These are phyloP conservation scores for Cornus kousa DNA, from an alignment of 148 eudicot species.

Conservation along the genomic window DNA sequence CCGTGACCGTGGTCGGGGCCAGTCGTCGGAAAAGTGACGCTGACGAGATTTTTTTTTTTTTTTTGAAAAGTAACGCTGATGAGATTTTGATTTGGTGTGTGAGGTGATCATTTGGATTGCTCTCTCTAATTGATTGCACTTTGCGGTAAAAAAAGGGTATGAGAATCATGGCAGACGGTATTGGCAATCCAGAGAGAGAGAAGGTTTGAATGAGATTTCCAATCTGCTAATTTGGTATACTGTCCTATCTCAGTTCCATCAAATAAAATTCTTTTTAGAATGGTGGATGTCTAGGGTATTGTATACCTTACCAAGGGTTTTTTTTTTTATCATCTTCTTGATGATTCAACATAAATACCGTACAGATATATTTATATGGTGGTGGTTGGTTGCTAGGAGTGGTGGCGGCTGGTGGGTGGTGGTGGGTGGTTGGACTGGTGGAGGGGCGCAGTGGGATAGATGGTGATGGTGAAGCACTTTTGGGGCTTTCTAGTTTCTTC, in stretches of 20 bases:
- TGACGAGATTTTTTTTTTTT: no score
- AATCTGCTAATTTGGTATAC: constrained; percentile 25
- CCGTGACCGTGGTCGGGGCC: no score
- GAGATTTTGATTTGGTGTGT: constrained; percentile 70
- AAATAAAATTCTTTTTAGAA: constrained; percentile 6
- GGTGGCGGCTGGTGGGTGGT: no score
- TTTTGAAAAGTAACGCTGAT: no score
- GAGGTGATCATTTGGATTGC: constrained; percentile 69
- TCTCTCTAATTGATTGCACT: constrained; percentile 70
- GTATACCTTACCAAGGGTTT: neutral
- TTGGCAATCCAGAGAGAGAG: constrained; percentile 35
- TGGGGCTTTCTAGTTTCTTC: no score
- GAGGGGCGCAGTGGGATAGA: no score
- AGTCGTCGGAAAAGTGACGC: no score
- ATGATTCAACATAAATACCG: constrained; percentile 6
- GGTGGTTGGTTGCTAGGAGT: no score
- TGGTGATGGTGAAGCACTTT: no score
- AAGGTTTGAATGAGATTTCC: constrained; percentile 34
- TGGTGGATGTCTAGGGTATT: neutral
- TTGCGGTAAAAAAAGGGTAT: constrained; percentile 57
- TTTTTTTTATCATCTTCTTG: neutral
- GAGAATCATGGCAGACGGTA: constrained; percentile 35
- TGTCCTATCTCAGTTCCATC: neutral
- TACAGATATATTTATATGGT: constrained; percentile 8
- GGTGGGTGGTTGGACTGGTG: no score